These are phyloP conservation scores for Rhododendron williamsianum DNA, from an alignment of 148 eudicot genomes.

Conservation along the genomic window DNA sequence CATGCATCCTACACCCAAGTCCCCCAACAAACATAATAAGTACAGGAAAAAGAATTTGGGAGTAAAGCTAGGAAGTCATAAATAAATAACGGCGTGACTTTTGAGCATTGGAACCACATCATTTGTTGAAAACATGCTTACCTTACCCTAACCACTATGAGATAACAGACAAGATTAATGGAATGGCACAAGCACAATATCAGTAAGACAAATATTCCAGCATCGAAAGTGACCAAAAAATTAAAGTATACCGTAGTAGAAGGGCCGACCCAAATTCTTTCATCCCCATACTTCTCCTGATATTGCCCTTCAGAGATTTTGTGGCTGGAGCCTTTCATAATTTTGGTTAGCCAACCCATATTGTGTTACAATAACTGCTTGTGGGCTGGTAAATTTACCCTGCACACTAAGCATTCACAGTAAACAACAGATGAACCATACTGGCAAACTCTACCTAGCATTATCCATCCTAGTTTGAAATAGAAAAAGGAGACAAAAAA, in stretches of 20 bases:
- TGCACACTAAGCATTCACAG: neutral
- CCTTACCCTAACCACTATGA: neutral
- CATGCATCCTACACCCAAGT: slow-evolving; percentile 49
- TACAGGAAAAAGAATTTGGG: neutral
- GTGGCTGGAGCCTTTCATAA: slow-evolving; percentile 60
- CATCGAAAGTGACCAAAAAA: neutral
- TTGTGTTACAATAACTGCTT: slow-evolving; percentile 14
- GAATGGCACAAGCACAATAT: neutral
- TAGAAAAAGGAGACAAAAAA: neutral
- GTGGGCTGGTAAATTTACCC: slow-evolving; percentile 17
- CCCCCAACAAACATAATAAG: slow-evolving; percentile 9
- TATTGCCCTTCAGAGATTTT: slow-evolving; percentile 55
- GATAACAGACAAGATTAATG: neutral
- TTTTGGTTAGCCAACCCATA: slow-evolving; percentile 91
- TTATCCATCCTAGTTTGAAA: neutral
- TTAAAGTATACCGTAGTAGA: slow-evolving; percentile 16
- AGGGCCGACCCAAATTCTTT: neutral
- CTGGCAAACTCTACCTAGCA: neutral
- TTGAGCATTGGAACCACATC: neutral
- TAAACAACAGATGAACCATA: neutral
- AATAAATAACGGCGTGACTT: neutral
- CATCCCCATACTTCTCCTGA: slow-evolving; percentile 17
- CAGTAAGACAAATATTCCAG: neutral
- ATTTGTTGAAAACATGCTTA: neutral
- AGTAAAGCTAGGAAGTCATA: neutral